Evolutionary conservation across 1,139 yeast species (phyloP), one percentile per base, ranked within the genome.

Genomic region (Taphrina confusa): DNA sequence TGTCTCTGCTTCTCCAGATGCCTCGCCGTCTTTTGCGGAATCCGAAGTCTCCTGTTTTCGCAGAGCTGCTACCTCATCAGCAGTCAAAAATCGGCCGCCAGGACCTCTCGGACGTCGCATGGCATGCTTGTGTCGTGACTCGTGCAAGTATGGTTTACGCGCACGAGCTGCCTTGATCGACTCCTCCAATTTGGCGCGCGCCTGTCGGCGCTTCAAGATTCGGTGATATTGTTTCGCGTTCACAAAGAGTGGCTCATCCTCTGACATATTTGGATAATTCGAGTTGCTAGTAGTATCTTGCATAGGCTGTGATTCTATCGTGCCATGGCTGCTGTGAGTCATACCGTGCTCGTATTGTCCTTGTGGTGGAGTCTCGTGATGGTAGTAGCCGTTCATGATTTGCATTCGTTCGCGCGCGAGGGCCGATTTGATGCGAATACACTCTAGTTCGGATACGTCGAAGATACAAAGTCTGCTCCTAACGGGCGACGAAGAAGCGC

Each of bases 21-120:
- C n/a, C n/a, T n/a, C n/a, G n/a, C n/a, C n/a, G n/a, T n/a, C n/a
- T n/a, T n/a, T n/a, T n/a, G 42, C 42, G 6, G 42, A 37, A 14
- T 42, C 50, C 22, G 34, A 22, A 2, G 50, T 27, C 27, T 77
- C 73, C 65, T 78, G 78, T 60, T 83, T 84, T 63, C 78, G 73
- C 16, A 49, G 36, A 73, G 90, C 94, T 25, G 95, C 96, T 63
- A 92, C 91, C 71, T 94, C 98, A 3, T 96, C 95, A 4, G 97
- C 97, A 0, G 98, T 92, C 65, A 94, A 75, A 68, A 94, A 94
- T 64, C 98, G 78, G 2, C 99, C 99, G 30, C 98, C 98, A 74
- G 92, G 97, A 28, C 99, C 99, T 68, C 99, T 82, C 14, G 98
- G 98, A 72, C 99, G 82, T 71, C 98, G 81, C 98, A 94, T 92